These are phyloP conservation scores for Trypanosoma rangeli DNA, from an alignment of 208 protist species.

Conservation along the genomic window DNA sequence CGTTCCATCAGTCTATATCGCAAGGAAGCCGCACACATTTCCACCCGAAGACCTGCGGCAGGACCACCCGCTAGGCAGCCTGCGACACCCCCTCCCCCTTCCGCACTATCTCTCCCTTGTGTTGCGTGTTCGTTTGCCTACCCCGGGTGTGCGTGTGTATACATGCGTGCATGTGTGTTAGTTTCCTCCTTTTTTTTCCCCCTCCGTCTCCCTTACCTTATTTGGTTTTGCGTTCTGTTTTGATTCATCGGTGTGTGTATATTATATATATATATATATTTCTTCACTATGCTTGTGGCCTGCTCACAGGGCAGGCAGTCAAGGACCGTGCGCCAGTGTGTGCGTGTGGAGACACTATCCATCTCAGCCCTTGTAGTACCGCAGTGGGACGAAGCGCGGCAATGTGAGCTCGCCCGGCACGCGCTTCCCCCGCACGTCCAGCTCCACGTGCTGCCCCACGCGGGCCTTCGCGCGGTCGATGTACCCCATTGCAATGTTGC, in stretches of 20 bases:
- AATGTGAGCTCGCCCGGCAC: constrained; percentile 73
- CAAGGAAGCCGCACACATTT: too few relatives aligned
- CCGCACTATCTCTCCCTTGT: too few relatives aligned
- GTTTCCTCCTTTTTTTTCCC: background rate
- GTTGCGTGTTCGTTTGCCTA: background rate
- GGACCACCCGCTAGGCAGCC: too few relatives aligned
- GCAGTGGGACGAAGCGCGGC: constrained; percentile 93
- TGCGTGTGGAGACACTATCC: too few relatives aligned
- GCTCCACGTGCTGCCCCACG: constrained; percentile 72
- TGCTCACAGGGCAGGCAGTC: too few relatives aligned
- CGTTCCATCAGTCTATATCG: too few relatives aligned
- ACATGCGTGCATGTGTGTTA: background rate
- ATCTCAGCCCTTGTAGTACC: constrained; percentile 39
- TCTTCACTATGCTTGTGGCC: too few relatives aligned
- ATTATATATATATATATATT: too few relatives aligned
- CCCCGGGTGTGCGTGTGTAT: background rate
- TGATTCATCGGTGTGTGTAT: too few relatives aligned
- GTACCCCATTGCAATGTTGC: constrained; percentile 93
- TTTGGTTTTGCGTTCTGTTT: background rate
- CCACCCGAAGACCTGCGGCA: too few relatives aligned
- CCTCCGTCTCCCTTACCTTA: background rate
- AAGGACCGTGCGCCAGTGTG: too few relatives aligned
- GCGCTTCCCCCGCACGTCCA: constrained; percentile 89
- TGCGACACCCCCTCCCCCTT: too few relatives aligned
- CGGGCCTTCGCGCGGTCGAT: constrained; percentile 72